Evolutionary conservation across 2,329 filamentous ascomycete genomes (phyloP).

Genomic region (Boeremia lycopersici): DNA sequence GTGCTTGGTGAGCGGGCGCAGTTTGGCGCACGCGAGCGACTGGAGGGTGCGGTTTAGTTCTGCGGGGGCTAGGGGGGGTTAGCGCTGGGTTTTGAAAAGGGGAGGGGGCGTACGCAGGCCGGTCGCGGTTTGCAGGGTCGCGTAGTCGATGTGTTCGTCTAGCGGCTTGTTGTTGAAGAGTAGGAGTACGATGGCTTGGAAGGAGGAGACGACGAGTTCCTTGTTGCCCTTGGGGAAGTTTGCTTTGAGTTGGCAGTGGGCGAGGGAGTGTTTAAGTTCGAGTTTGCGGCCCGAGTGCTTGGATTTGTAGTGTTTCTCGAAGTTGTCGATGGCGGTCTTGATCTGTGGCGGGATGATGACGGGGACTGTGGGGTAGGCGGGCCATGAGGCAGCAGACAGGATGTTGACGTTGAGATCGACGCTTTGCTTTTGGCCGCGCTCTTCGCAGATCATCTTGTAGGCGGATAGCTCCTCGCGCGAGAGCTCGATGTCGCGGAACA

Average conservation of each 20-base stretch:
- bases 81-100: not conserved
- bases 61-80: slow-evolving; percentile 58
- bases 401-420: slow-evolving; percentile 86
- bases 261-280: slow-evolving; percentile 91
- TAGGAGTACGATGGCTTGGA: slow-evolving; percentile 88
- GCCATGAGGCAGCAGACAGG: slow-evolving; percentile 91
- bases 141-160: slow-evolving; percentile 72
- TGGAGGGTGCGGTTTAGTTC: slow-evolving; percentile 92
- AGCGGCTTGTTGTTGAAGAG: slow-evolving; percentile 78
- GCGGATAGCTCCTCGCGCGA: slow-evolving; percentile 90
- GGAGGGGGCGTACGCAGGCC: slow-evolving; percentile 64
- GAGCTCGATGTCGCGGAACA: slow-evolving; percentile 98
- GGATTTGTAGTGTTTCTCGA: slow-evolving; percentile 82
- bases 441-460: slow-evolving; percentile 73
- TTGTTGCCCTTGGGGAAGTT: slow-evolving; percentile 80
- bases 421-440: slow-evolving; percentile 61
- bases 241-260: slow-evolving; percentile 85
- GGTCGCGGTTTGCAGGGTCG: slow-evolving; percentile 75
- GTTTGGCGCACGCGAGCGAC: slow-evolving; percentile 89
- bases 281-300: slow-evolving; percentile 89
- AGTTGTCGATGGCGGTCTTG: slow-evolving; percentile 75
- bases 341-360: slow-evolving; percentile 79
- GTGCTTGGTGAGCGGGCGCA: slow-evolving; percentile 81
- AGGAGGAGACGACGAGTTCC: slow-evolving; percentile 87
- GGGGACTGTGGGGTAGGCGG: slow-evolving; percentile 79